These are phyloP conservation scores for Aspergillus transmontanensis DNA, from an alignment of 2,329 filamentous ascomycete species.

Conservation along the genomic window DNA sequence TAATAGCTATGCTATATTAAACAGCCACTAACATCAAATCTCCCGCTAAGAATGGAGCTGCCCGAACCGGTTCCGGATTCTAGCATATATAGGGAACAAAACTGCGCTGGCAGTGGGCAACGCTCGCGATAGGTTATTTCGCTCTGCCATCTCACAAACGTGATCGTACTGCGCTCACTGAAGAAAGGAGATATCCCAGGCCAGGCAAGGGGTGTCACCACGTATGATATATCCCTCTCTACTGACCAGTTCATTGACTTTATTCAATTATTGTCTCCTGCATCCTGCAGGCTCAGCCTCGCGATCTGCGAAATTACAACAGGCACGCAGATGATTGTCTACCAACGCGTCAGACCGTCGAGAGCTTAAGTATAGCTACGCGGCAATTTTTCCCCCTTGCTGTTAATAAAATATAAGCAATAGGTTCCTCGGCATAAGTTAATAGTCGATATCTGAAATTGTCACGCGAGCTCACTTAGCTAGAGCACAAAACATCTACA, in stretches of 20 bases:
- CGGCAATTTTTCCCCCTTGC: constrained; percentile 17
- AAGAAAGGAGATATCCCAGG: constrained; percentile 3
- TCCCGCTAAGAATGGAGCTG: background rate
- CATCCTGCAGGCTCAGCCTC: constrained; percentile 22
- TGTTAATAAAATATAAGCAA: constrained; percentile 8
- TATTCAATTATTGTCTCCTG: constrained; percentile 10
- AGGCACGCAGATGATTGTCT: constrained; percentile 15
- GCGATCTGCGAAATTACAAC: constrained; percentile 17
- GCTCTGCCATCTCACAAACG: background rate
- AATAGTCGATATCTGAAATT: background rate
- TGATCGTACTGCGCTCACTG: background rate
- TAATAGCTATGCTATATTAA: background rate
- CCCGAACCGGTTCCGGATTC: background rate
- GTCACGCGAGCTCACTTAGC: background rate
- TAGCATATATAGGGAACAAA: background rate
- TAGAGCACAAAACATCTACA: background rate
- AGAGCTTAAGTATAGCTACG: constrained; percentile 13
- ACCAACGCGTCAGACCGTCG: constrained; percentile 28
- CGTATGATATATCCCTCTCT: constrained; percentile 1
- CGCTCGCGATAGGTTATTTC: background rate
- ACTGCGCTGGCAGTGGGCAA: background rate
- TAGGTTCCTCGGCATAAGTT: background rate
- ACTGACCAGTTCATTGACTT: background rate
- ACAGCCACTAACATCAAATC: background rate
- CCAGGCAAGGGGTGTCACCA: constrained; percentile 4